phyloP scores from a whole-genome alignment of 169 alveolate species.

The Plasmodium blacklocki region DNA sequence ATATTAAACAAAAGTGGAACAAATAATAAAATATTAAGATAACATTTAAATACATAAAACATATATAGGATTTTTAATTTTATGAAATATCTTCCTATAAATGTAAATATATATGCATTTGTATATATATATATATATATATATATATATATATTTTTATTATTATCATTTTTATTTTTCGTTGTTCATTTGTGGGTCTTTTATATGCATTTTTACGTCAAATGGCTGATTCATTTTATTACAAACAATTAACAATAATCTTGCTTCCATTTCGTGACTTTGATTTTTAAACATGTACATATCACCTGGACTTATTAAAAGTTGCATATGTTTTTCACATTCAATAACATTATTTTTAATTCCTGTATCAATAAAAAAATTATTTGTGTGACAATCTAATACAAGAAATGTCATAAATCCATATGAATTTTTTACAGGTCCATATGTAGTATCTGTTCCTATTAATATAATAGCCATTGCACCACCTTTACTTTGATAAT shows the following conservation, averaged over 20 bases:
- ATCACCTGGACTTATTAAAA: slow-evolving; percentile 77
- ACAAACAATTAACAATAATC: slow-evolving; percentile 62
- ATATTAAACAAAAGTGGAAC: too few species aligned
- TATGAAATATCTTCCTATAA: slow-evolving; percentile 4
- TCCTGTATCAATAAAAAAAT: slow-evolving; percentile 76
- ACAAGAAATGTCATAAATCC: slow-evolving; percentile 78
- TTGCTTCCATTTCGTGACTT: slow-evolving; percentile 75
- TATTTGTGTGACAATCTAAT: slow-evolving; percentile 68
- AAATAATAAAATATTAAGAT: too few species aligned
- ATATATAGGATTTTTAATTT: too few species aligned
- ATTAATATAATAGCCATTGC: slow-evolving; percentile 77
- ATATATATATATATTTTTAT: slow-evolving; percentile 12
- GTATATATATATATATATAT: slow-evolving; percentile 1
- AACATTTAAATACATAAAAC: too few species aligned
- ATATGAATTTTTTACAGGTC: slow-evolving; percentile 70
- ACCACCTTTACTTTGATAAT: slow-evolving; percentile 76
- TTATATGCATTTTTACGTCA: slow-evolving; percentile 61
- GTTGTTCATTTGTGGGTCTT: slow-evolving; percentile 51
- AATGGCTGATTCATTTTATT: slow-evolving; percentile 74
- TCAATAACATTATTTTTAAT: slow-evolving; percentile 66
- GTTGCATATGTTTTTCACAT: slow-evolving; percentile 78
- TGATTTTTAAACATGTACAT: slow-evolving; percentile 75
- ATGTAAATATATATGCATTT: slow-evolving; percentile 1
- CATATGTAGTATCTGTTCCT: slow-evolving; percentile 68
- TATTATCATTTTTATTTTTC: slow-evolving; percentile 23